Evolutionary conservation across 768 basidiomycete species (phyloP).

Genomic region (Trichaptum fuscoviolaceum): DNA sequence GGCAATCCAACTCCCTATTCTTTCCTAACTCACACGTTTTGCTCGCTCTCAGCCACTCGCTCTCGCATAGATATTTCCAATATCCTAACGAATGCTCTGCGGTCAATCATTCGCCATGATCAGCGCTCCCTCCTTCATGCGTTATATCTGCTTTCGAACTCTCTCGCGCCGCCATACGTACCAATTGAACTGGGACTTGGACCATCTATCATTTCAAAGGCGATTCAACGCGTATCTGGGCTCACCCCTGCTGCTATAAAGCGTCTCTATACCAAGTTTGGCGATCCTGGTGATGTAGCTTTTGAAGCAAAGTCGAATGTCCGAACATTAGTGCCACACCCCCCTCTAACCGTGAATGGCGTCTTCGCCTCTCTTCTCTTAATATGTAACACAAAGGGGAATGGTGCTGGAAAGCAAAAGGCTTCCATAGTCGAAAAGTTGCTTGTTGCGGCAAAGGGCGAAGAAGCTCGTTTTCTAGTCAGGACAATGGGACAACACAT

Average conservation of each 20-base stretch:
- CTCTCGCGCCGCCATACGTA: slow-evolving; percentile 69
- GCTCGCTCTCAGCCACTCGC: slow-evolving; percentile 55
- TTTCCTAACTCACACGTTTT: slow-evolving; percentile 62
- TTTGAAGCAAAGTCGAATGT: slow-evolving; percentile 75
- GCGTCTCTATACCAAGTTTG: slow-evolving; percentile 63
- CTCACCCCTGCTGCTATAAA: slow-evolving; percentile 51
- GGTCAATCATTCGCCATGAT: slow-evolving; percentile 59
- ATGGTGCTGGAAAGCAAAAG: slow-evolving; percentile 71
- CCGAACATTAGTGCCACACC: slow-evolving; percentile 67
- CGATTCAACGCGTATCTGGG: slow-evolving; percentile 71
- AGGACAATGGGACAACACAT: slow-evolving; percentile 70
- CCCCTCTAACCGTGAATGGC: slow-evolving; percentile 55
- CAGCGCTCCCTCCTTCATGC: slow-evolving; percentile 68
- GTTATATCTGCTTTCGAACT: slow-evolving; percentile 78
- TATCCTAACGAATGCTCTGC: slow-evolving; percentile 68
- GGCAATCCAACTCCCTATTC: slow-evolving; percentile 52
- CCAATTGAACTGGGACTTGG: slow-evolving; percentile 69
- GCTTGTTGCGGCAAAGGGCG: slow-evolving; percentile 79
- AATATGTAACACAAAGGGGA: slow-evolving; percentile 65
- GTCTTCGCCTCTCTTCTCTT: slow-evolving; percentile 66
- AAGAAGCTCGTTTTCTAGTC: slow-evolving; percentile 81
- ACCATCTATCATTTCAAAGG: slow-evolving; percentile 58
- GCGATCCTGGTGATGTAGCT: slow-evolving; percentile 88
- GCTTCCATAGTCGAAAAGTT: slow-evolving; percentile 75
- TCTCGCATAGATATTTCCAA: slow-evolving; percentile 69